Evolutionary conservation across 148 eudicot species (phyloP).

Genomic region (Rheum nobile): DNA sequence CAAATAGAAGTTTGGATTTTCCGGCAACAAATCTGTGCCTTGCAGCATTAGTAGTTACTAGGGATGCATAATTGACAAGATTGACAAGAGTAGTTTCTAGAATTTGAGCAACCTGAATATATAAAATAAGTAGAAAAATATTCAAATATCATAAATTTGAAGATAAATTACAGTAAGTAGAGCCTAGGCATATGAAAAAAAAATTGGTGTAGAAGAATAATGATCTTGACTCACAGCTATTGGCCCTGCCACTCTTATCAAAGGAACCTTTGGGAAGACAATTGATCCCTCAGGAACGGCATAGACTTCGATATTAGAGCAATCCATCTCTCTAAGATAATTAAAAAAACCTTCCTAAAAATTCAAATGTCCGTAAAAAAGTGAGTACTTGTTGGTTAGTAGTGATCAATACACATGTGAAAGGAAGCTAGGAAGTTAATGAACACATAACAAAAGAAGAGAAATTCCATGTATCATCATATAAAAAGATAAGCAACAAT

Average conservation of each 20-base stretch:
- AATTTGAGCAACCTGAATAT: conserved; percentile 75
- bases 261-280: conserved; percentile 85
- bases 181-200: background rate
- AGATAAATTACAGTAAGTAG: background rate
- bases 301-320: conserved; percentile 85
- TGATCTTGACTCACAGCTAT: conserved; percentile 58
- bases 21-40: conserved; percentile 97
- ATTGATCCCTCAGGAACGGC: conserved; percentile 77
- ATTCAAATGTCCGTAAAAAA: background rate
- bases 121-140: conserved; percentile 1
- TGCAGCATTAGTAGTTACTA: conserved; percentile 96
- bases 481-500: background rate
- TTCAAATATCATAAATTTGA: background rate
- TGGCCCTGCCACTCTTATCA: conserved; percentile 87
- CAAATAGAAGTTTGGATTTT: conserved; percentile 70
- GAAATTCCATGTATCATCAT: background rate
- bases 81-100: conserved; percentile 90
- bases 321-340: conserved; percentile 77
- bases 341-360: conserved; percentile 60
- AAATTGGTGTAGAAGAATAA: background rate
- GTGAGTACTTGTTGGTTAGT: background rate
- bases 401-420: background rate
- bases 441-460: background rate
- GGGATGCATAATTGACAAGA: conserved; percentile 86
- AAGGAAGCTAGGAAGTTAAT: background rate